Percentiles rank a stretch among this genome's conserved stretches.
phyloP scores from a whole-genome alignment of 352 stramenopile genomes.

The Globisporangium spiculum region DNA sequence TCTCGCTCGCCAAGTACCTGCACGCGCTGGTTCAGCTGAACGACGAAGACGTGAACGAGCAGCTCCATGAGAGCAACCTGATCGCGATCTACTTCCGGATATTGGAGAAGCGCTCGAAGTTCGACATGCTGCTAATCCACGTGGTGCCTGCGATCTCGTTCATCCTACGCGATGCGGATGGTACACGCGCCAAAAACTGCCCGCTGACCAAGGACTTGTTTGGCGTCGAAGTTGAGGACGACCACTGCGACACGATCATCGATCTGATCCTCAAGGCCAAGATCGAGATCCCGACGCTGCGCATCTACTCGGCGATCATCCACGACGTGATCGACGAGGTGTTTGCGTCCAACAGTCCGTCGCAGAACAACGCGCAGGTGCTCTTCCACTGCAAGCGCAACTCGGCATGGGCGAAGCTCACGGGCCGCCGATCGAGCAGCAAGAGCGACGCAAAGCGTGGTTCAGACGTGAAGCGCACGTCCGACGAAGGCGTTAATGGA shows the following conservation, averaged over 20 bases:
- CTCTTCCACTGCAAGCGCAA: conserved; percentile 70
- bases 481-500: conserved; percentile 8
- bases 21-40: conserved; percentile 75
- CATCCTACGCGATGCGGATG: conserved; percentile 71
- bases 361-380: conserved; percentile 68
- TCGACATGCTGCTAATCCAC: conserved; percentile 88
- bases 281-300: conserved; percentile 55
- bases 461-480: conserved; percentile 24
- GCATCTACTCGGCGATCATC: conserved; percentile 74
- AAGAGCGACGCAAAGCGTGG: conserved; percentile 30
- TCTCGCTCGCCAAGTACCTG: conserved; percentile 79
- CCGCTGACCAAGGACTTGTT: conserved; percentile 77
- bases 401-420: conserved; percentile 58
- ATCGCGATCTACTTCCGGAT: conserved; percentile 69
- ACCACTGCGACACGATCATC: conserved; percentile 43
- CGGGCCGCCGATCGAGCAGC: conserved; percentile 36
- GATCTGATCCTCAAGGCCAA: conserved; percentile 60
- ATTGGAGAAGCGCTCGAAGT: conserved; percentile 60
- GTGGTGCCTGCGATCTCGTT: conserved; percentile 77
- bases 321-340: conserved; percentile 79
- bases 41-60: conserved; percentile 55
- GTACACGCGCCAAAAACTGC: conserved; percentile 58
- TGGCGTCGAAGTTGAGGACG: conserved; percentile 32
- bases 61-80: conserved; percentile 56
- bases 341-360: conserved; percentile 52